These are phyloP conservation scores for Nakazawaea molendinolei DNA, from an alignment of 805 yeast genomes.

Conservation along the genomic window DNA sequence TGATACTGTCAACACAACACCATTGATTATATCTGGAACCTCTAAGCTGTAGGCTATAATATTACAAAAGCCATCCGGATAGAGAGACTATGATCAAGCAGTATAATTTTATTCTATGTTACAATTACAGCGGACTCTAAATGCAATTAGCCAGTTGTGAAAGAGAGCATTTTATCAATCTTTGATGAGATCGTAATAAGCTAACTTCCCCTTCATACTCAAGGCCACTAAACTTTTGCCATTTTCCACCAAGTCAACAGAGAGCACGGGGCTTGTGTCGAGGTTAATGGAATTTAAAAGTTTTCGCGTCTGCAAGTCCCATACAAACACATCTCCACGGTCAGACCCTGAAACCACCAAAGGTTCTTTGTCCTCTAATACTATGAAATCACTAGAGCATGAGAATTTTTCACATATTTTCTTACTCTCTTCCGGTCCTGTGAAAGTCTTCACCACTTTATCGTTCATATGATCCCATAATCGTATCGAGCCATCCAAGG, in stretches of 20 bases:
- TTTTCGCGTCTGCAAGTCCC: conserved; percentile 62
- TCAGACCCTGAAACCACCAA: conserved; percentile 60
- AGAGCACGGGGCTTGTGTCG: conserved; percentile 29
- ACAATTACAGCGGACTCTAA: neutral
- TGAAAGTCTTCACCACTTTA: conserved; percentile 64
- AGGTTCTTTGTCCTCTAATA: conserved; percentile 25
- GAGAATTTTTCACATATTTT: conserved; percentile 43
- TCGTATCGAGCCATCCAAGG: conserved; percentile 72
- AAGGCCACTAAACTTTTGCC: conserved; percentile 31
- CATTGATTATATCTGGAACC: too few relatives aligned
- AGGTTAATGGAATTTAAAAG: conserved; percentile 27
- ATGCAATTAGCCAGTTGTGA: neutral
- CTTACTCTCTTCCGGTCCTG: conserved; percentile 10
- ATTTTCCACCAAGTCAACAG: conserved; percentile 29
- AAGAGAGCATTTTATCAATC: neutral
- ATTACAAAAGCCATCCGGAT: too few relatives aligned
- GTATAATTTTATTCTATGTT: too few relatives aligned
- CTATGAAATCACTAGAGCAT: conserved; percentile 47
- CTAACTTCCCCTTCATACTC: conserved; percentile 21
- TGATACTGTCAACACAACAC: too few relatives aligned
- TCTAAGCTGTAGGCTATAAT: too few relatives aligned
- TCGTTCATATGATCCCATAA: conserved; percentile 86
- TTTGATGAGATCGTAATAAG: conserved; percentile 1
- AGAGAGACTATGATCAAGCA: too few relatives aligned
- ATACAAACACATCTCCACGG: conserved; percentile 42